Conservation (phyloP, 2,329 filamentous ascomycete species). For the Venturia pyrina region DNA sequence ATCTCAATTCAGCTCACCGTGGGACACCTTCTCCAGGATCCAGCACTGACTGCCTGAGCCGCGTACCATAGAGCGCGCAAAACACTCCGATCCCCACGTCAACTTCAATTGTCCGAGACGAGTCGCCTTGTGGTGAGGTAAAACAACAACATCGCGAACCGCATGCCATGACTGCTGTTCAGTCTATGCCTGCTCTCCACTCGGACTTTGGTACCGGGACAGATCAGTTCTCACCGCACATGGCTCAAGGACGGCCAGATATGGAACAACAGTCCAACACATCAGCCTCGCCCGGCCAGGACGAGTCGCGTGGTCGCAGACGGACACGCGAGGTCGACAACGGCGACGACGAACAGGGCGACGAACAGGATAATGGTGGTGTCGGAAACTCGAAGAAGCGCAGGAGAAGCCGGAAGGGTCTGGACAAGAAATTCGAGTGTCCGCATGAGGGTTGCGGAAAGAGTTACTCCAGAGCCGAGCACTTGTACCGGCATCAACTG, state of each 20-base stretch:
- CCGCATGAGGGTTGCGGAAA: slow-evolving; percentile 82
- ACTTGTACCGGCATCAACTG: slow-evolving; percentile 90
- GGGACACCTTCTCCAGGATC: background rate
- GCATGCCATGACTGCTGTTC: slow-evolving; percentile 12
- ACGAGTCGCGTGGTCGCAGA: slow-evolving; percentile 27
- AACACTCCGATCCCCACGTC: background rate
- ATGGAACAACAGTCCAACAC: slow-evolving; percentile 7
- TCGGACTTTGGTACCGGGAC: slow-evolving; percentile 8
- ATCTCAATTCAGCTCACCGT: background rate
- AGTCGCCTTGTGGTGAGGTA: background rate
- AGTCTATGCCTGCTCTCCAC: slow-evolving; percentile 8
- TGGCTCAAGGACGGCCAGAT: slow-evolving; percentile 6
- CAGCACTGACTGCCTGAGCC: background rate
- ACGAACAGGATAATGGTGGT: slow-evolving; percentile 17
- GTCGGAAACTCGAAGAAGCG: slow-evolving; percentile 40
- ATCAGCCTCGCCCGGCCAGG: slow-evolving; percentile 13
- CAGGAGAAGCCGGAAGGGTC: slow-evolving; percentile 62
- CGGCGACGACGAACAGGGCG: slow-evolving; percentile 20
- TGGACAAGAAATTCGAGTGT: slow-evolving; percentile 65
- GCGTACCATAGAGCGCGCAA: background rate
- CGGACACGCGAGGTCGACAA: slow-evolving; percentile 26
- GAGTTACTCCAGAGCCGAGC: slow-evolving; percentile 91
- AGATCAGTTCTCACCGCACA: slow-evolving; percentile 6
- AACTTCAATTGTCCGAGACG: background rate
- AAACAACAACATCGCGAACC: slow-evolving; percentile 2